These are phyloP conservation scores for Sporisorium scitamineum DNA, from an alignment of 1,284 basidiomycete genomes.

Conservation along the genomic window DNA sequence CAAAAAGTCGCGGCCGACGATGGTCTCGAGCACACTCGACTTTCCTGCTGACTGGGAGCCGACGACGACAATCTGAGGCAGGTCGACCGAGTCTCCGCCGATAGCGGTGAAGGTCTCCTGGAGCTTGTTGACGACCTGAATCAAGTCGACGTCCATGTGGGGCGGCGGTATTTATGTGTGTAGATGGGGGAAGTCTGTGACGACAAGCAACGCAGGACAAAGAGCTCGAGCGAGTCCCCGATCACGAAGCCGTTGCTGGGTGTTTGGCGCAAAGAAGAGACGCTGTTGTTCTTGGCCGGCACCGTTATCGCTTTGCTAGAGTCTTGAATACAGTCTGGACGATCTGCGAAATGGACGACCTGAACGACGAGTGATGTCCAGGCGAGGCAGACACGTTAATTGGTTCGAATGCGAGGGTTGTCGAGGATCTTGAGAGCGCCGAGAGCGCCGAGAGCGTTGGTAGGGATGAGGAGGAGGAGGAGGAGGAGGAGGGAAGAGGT, in stretches of 20 bases:
- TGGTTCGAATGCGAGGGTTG: not conserved
- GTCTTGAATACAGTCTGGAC: not conserved
- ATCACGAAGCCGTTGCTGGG: not conserved
- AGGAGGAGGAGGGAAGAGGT: not conserved
- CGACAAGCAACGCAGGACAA: not conserved
- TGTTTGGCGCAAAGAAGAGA: not conserved
- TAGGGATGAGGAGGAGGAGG: not conserved
- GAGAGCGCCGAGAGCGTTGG: not conserved
- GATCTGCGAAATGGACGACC: not conserved
- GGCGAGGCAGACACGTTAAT: not conserved
- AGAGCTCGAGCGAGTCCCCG: not conserved
- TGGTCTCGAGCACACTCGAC: conserved; percentile 75
- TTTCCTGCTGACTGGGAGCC: conserved; percentile 73
- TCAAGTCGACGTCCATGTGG: conserved; percentile 77
- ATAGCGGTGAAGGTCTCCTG: conserved; percentile 74
- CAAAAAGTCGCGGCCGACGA: conserved; percentile 87
- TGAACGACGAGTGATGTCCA: not conserved
- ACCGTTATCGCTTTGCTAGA: not conserved
- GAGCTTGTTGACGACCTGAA: conserved; percentile 93
- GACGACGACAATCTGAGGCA: conserved; percentile 71
- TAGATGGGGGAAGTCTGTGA: not conserved
- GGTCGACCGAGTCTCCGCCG: conserved; percentile 73
- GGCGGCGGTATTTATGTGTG: conserved; percentile 4
- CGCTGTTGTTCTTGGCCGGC: not conserved
- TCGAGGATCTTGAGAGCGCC: not conserved